Evolutionary conservation across 345 rosid genomes (phyloP).

Genomic region (Hirschfeldia incana): DNA sequence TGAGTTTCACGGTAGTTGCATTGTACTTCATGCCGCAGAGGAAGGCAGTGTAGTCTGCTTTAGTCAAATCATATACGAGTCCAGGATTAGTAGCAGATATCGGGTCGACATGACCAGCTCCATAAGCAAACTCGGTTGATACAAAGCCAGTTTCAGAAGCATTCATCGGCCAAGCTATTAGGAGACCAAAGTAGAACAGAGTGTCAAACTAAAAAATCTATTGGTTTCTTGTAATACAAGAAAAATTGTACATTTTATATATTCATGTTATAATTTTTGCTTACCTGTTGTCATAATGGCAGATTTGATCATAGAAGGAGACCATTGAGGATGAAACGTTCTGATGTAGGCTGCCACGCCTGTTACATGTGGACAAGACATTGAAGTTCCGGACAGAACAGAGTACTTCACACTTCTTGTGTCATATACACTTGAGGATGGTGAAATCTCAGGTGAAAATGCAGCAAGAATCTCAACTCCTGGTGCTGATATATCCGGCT

Average conservation of each 20-base stretch:
- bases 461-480: conserved; percentile 54
- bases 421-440: conserved; percentile 18
- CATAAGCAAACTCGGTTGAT: conserved; percentile 52
- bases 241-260: background rate
- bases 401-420: conserved; percentile 32
- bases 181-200: background rate
- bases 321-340: conserved; percentile 52
- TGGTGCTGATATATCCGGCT: conserved; percentile 56
- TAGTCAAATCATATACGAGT: conserved; percentile 40
- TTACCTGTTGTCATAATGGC: conserved; percentile 68
- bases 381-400: conserved; percentile 58
- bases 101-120: conserved; percentile 60
- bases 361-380: conserved; percentile 61
- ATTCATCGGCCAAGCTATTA: conserved; percentile 49
- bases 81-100: conserved; percentile 47
- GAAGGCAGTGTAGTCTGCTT: conserved; percentile 44
- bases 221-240: background rate
- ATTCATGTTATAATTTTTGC: background rate
- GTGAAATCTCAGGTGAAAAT: conserved; percentile 33
- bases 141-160: conserved; percentile 19
- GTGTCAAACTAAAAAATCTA: background rate
- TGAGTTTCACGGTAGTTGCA: background rate
- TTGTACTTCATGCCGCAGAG: conserved; percentile 49
- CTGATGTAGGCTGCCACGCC: conserved; percentile 49
- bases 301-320: conserved; percentile 63